Conservation (phyloP, 2,329 filamentous ascomycete genomes). For the Arthrobotrys iridis region DNA sequence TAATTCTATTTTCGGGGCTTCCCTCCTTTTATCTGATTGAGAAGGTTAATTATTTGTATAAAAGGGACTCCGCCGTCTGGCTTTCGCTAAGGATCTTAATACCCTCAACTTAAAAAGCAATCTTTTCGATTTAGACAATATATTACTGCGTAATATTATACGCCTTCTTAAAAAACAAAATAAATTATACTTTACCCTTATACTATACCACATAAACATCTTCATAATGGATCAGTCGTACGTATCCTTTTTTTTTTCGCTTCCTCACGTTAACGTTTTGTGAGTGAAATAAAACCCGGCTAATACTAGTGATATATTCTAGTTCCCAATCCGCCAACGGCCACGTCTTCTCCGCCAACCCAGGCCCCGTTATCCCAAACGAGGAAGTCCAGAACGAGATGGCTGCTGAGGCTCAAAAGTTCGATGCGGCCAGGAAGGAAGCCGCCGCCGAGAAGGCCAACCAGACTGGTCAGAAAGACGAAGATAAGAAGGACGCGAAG, state of each 20-base stretch:
- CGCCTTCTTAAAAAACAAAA: background rate
- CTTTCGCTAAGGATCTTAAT: background rate
- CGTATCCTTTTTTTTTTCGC: background rate
- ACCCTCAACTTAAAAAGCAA: background rate
- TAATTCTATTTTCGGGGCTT: conserved; percentile 29
- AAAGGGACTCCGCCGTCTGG: background rate
- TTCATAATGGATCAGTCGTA: conserved; percentile 11
- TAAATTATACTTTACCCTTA: background rate
- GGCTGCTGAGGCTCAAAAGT: conserved; percentile 7
- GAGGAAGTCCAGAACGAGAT: conserved; percentile 31
- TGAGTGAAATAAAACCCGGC: background rate
- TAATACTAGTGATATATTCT: no score
- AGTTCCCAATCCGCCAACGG: background rate
- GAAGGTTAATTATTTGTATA: no score
- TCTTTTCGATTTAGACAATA: no score
- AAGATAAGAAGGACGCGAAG: conserved; percentile 15
- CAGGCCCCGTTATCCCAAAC: conserved; percentile 21
- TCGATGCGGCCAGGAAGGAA: conserved; percentile 5
- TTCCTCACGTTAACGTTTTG: no score
- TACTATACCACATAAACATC: background rate
- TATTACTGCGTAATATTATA: no score
- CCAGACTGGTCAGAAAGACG: conserved; percentile 3
- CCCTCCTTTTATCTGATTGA: background rate
- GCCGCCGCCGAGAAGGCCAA: conserved; percentile 12
- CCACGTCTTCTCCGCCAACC: conserved; percentile 19